phyloP scores from a whole-genome alignment of 768 basidiomycete species.

The Pisolithus tinctorius region DNA sequence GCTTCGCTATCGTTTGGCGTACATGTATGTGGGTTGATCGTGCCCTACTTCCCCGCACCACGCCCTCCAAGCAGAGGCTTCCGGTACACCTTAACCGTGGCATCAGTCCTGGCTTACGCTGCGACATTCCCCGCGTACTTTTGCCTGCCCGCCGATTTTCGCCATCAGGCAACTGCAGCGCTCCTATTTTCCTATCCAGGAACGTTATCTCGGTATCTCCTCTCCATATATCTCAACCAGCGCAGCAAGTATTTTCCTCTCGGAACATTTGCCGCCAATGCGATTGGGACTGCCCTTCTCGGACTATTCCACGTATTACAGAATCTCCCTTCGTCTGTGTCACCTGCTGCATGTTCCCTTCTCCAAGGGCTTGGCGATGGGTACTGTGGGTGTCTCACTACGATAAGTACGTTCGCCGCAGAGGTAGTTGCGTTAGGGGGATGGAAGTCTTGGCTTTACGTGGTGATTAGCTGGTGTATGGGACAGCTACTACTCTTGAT shows the following conservation, averaged over 20 bases:
- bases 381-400: constrained; percentile 92
- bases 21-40: constrained; percentile 43
- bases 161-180: constrained; percentile 79
- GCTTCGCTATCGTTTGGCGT: constrained; percentile 72
- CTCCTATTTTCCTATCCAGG: constrained; percentile 89
- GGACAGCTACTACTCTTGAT: constrained; percentile 68
- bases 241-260: constrained; percentile 56
- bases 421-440: constrained; percentile 59
- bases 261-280: constrained; percentile 75
- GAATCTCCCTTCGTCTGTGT: constrained; percentile 33
- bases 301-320: constrained; percentile 70
- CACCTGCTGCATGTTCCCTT: constrained; percentile 56
- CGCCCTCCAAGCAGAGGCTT: constrained; percentile 36
- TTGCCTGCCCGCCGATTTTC: constrained; percentile 57
- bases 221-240: constrained; percentile 69
- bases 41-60: constrained; percentile 35
- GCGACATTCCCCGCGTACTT: constrained; percentile 78
- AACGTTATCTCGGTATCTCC: constrained; percentile 72
- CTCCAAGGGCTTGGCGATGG: constrained; percentile 84
- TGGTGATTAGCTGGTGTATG: constrained; percentile 54
- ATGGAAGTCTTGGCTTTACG: constrained; percentile 63
- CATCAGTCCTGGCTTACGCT: constrained; percentile 63
- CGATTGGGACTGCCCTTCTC: constrained; percentile 76
- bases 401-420: constrained; percentile 87
- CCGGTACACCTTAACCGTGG: constrained; percentile 44